Conservation (phyloP, 495 filamentous ascomycete genomes). For the Aspergillus ellipticus region DNA sequence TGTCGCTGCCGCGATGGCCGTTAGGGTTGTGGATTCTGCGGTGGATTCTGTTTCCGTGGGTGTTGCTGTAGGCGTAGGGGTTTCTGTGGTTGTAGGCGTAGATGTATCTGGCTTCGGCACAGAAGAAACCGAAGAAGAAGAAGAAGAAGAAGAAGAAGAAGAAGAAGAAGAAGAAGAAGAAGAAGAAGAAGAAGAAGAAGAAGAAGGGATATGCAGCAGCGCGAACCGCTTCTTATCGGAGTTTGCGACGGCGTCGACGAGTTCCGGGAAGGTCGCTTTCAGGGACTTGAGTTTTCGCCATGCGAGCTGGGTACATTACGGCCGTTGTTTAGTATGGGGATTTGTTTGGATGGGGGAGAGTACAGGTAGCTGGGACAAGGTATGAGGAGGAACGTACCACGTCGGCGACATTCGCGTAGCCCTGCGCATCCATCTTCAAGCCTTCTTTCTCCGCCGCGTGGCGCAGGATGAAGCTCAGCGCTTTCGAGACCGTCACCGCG, state of each 20-base stretch:
- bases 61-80: slow-evolving; percentile 14
- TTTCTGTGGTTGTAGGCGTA: slow-evolving; percentile 7
- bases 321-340: neutral
- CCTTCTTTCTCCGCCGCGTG: slow-evolving; percentile 81
- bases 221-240: slow-evolving; percentile 92
- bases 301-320: slow-evolving; percentile 60
- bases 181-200: slow-evolving; percentile 25
- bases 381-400: slow-evolving; percentile 55
- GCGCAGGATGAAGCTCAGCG: slow-evolving; percentile 71
- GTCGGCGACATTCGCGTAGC: slow-evolving; percentile 73
- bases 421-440: slow-evolving; percentile 68
- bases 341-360: neutral
- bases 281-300: slow-evolving; percentile 67
- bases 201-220: slow-evolving; percentile 46
- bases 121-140: slow-evolving; percentile 20
- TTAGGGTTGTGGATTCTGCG: slow-evolving; percentile 20
- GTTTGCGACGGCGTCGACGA: slow-evolving; percentile 62
- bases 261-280: slow-evolving; percentile 67
- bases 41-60: slow-evolving; percentile 8
- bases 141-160: slow-evolving; percentile 29
- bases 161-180: slow-evolving; percentile 24
- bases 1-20: slow-evolving; percentile 29
- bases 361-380: neutral
- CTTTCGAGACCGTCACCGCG: slow-evolving; percentile 72
- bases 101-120: too few species aligned